Evolutionary conservation across 495 filamentous ascomycete genomes (phyloP).

Genomic region (Annulohypoxylon stygium): DNA sequence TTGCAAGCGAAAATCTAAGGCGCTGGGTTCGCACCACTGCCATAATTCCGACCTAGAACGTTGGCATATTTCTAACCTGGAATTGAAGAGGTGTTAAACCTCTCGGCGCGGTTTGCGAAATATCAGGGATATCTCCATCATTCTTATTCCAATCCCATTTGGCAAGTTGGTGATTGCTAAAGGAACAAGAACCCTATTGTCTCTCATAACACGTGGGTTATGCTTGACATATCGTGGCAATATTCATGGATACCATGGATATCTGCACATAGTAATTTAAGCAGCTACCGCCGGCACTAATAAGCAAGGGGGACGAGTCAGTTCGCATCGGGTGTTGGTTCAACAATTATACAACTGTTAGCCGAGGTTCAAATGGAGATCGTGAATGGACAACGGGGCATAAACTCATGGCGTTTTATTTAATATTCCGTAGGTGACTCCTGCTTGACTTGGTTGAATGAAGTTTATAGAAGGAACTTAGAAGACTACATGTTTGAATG

Average conservation of each 20-base stretch:
- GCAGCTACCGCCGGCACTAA: constrained; percentile 1
- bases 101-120: too few species aligned
- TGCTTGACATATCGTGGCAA: neutral
- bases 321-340: neutral
- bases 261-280: neutral
- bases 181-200: neutral
- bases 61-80: neutral
- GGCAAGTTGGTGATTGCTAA: neutral
- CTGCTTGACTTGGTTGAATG: too few species aligned
- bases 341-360: neutral
- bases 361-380: too few species aligned
- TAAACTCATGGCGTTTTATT: neutral
- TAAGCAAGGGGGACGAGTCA: neutral
- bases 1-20: neutral
- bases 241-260: neutral
- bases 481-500: neutral
- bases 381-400: neutral
- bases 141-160: neutral
- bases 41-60: neutral
- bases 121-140: too few species aligned
- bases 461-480: too few species aligned
- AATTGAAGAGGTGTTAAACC: neutral
- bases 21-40: neutral
- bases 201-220: constrained; percentile 12
- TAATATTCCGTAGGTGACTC: too few species aligned